These are phyloP conservation scores for Eruca vesicaria DNA, from an alignment of 441 rosid genomes.

Conservation along the genomic window DNA sequence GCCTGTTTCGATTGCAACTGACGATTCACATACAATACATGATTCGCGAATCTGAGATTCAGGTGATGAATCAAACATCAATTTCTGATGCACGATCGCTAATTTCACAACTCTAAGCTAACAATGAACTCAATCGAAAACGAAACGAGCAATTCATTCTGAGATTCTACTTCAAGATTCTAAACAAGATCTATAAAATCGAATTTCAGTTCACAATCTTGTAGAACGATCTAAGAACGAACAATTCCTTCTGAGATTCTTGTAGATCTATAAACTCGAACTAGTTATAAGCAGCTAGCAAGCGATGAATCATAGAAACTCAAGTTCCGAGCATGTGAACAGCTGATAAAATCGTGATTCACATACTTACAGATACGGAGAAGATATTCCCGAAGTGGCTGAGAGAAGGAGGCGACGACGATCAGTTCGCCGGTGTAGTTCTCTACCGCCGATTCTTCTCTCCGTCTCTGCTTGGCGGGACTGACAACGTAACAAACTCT, in stretches of 20 bases:
- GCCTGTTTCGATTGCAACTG: no score
- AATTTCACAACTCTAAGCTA: not conserved
- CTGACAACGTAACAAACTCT: not conserved
- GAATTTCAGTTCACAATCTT: not conserved
- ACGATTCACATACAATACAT: no score
- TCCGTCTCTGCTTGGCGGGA: not conserved
- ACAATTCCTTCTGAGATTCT: no score
- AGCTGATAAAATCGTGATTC: not conserved
- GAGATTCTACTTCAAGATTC: not conserved
- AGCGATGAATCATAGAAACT: not conserved
- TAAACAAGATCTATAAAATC: not conserved
- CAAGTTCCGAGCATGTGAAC: not conserved
- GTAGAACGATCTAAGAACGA: not conserved
- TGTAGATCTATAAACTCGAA: no score
- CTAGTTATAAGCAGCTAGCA: not conserved
- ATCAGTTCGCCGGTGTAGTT: not conserved
- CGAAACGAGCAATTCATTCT: not conserved
- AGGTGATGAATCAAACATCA: no score
- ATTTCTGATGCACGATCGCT: not conserved
- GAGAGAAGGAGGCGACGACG: not conserved
- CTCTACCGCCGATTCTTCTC: not conserved
- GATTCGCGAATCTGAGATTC: not conserved
- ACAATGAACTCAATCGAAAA: not conserved
- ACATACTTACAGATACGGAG: not conserved
- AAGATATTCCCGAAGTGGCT: not conserved